Evolutionary conservation across 2,329 filamentous ascomycete genomes (phyloP).

Genomic region (Stachybotrys echinatus): DNA sequence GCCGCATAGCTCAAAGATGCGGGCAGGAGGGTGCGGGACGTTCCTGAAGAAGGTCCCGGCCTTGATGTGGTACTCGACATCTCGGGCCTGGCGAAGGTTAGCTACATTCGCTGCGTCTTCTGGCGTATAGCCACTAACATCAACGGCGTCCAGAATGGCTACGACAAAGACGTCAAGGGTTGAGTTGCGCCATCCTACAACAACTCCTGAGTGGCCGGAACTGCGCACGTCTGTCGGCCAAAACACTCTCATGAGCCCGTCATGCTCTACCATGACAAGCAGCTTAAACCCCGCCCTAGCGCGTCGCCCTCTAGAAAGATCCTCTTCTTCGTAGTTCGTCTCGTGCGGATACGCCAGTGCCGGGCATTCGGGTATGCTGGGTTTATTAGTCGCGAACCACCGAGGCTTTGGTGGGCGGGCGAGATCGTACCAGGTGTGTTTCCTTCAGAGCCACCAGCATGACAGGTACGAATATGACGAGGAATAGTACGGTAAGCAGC

Average conservation of each 20-base stretch:
- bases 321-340: constrained; percentile 92
- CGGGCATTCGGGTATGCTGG: constrained; percentile 76
- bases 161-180: constrained; percentile 86
- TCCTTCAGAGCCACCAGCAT: constrained; percentile 78
- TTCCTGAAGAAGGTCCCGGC: constrained; percentile 78
- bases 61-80: constrained; percentile 83
- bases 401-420: constrained; percentile 4
- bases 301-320: constrained; percentile 64
- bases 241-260: constrained; percentile 96
- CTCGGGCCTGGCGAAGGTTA: constrained; percentile 52
- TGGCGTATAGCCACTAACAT: constrained; percentile 51
- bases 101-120: constrained; percentile 1
- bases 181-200: constrained; percentile 95
- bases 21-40: constrained; percentile 70
- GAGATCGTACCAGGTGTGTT: constrained; percentile 66
- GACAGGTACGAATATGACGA: constrained; percentile 77
- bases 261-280: constrained; percentile 62
- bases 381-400: constrained; percentile 10
- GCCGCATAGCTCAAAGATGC: constrained; percentile 81
- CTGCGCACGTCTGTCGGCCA: constrained; percentile 85
- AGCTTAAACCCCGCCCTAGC: constrained; percentile 16
- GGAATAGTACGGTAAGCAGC: constrained; percentile 77
- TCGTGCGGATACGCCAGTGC: constrained; percentile 82
- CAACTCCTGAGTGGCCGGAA: constrained; percentile 71
- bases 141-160: constrained; percentile 82